Base-by-base conservation (phyloP, 371 early-diverging fungal species). In the Blakeslea trispora region DNA sequence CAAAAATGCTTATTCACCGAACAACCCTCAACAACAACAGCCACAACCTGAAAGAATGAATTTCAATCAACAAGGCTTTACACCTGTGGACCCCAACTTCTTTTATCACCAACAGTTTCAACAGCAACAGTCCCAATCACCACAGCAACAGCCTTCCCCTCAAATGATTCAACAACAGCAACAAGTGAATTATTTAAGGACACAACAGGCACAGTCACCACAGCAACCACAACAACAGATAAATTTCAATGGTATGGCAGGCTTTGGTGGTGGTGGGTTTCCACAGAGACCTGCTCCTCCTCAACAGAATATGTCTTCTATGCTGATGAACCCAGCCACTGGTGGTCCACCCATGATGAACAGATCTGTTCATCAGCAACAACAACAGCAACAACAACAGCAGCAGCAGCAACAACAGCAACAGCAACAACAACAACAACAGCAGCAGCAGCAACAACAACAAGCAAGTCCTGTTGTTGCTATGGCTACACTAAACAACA, bases 251-350 rank as follows among this genome's bases (percentile, higher is more conserved):
- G 43, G 32, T 19, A 45, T 54, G 39, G 50, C 45, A n/a, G 59
- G 51, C 2, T 53, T 37, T n/a, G 14, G 13, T 9, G 45, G 19
- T 24, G 45, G 19, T 24, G 34, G 94, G 63, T 11, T 82, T 75
- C 63, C 55, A 42, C 64, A 58, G 37, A 47, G 59, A 40, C 54
- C 58, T 39, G 39, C 58, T 35, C 55, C 37, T 24, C 56, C 24
- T 18, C 48, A 39, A 37, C 59, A 55, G 31, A 45, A 52, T 21
- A 23, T 43, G 14, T 62, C 63, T 13, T 57, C 63, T 5, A 57
- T 57, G 63, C 19, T 55, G 10, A 56, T 62, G 52, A 62, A 51
- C 13, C 42, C 50, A 40, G 28, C 46, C 31, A 14, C 56, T 11
- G 40, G 53, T 37, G 14, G 50, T 21, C 17, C 54, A 40, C 17